Base-by-base conservation (phyloP, 177 flowering plant species). In the Vitis hybrid region DNA sequence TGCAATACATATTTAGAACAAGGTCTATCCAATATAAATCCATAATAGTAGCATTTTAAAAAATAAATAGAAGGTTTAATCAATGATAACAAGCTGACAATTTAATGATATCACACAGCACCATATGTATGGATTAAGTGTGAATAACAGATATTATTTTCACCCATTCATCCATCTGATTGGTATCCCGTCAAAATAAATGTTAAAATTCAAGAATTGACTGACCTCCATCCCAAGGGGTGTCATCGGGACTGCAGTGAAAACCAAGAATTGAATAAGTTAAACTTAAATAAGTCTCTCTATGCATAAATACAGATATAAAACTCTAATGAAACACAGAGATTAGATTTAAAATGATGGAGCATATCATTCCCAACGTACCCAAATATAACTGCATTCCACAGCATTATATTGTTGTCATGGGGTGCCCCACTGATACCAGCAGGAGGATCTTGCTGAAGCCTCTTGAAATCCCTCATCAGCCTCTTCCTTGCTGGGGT, bases 331-430 rank as follows among this genome's bases (percentile, higher is more conserved):
- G 7, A 18, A 60, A 19, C 15, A 56, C 61, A n/a, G 48, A 58
- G 15, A 62, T 29, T 29, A 59, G 14, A 0, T 1, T 0, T 11
- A 10, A 52, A 33, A 29, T 29, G 31, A 29, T 29, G 0, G 2
- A 39, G 8, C 8, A 39, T 39, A 1, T 5, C 48, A 39, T 39
- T 39, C 48, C 7, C 48, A 39, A 39, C 8, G 8, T 79, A 90
- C 96, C 96, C 96, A 70, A 88, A 90, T 80, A 90, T 90, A 60
- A 90, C 93, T 64, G 96, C 96, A 80, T 89, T 89, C 96, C 96
- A 90, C 5, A 86, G 87, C 93, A 86, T 89, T 15, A 90, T 89
- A 71, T 89, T 89, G 65, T 85, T 86, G 66, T 90, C 93, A 55
- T 90, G 89, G 50, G 94, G 92, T n/a, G 94, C 92, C 51, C 90